Evolutionary conservation across 352 stramenopile species (phyloP).

Genomic region (Aphanomyces euteiches): DNA sequence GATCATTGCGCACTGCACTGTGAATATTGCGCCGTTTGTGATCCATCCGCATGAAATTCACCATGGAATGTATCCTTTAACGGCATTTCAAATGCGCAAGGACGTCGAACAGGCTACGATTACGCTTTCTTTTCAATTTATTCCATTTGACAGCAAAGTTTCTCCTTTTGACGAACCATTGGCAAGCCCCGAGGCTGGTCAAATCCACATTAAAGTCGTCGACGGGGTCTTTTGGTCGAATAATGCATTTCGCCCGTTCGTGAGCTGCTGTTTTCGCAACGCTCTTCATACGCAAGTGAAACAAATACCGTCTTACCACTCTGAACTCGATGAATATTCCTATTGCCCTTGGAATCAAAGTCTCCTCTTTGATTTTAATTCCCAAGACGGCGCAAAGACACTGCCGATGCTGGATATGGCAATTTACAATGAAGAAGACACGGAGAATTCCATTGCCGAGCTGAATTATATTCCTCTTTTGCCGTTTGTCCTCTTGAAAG

Average conservation of each 20-base stretch:
- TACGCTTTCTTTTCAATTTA: slow-evolving; percentile 45
- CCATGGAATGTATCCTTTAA: slow-evolving; percentile 36
- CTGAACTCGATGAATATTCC: slow-evolving; percentile 19
- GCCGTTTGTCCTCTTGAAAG: slow-evolving; percentile 46
- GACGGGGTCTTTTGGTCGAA: slow-evolving; percentile 32
- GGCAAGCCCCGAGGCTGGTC: slow-evolving; percentile 25
- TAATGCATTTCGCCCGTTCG: slow-evolving; percentile 29
- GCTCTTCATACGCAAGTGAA: neutral
- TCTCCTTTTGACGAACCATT: slow-evolving; percentile 16
- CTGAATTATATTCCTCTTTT: slow-evolving; percentile 46
- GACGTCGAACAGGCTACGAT: slow-evolving; percentile 29
- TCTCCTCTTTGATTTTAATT: slow-evolving; percentile 23
- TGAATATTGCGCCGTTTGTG: slow-evolving; percentile 41
- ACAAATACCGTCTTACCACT: slow-evolving; percentile 6
- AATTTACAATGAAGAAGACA: neutral
- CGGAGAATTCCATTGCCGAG: slow-evolving; percentile 25
- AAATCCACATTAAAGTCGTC: slow-evolving; percentile 41
- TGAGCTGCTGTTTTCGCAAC: neutral
- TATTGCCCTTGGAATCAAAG: slow-evolving; percentile 11
- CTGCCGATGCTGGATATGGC: slow-evolving; percentile 10
- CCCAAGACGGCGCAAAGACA: too few relatives aligned
- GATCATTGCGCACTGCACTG: slow-evolving; percentile 25
- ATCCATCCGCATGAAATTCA: slow-evolving; percentile 37
- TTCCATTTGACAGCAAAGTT: slow-evolving; percentile 31
- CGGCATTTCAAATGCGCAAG: slow-evolving; percentile 12